Percentiles rank a stretch among this genome's conserved stretches.
Evolutionary conservation across 805 yeast species (phyloP).

Genomic region (Lipomyces chichibuensis): DNA sequence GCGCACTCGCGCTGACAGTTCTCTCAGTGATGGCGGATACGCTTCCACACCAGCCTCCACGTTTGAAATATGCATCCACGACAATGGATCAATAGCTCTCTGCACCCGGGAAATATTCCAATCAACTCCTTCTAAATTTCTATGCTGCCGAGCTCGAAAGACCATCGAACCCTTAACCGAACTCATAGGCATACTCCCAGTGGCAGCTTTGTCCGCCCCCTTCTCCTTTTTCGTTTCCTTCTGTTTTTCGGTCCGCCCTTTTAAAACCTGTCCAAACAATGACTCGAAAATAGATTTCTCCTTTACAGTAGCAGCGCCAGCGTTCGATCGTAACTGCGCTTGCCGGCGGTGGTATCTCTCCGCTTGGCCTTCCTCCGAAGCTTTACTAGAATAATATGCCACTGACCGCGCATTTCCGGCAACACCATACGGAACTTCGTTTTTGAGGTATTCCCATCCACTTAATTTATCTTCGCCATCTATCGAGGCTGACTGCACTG

Average conservation of each 20-base stretch:
- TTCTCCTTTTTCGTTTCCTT: background rate
- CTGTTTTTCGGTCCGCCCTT: constrained; percentile 5
- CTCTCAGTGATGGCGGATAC: constrained; percentile 30
- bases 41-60: constrained; percentile 8
- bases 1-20: constrained; percentile 1
- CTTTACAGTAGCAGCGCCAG: constrained; percentile 18
- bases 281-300: constrained; percentile 25
- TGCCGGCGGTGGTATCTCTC: constrained; percentile 1
- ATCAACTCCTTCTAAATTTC: background rate
- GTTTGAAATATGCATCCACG: constrained; percentile 19
- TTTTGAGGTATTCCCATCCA: constrained; percentile 3
- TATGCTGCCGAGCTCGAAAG: background rate
- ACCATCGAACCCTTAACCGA: constrained; percentile 8
- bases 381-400: background rate
- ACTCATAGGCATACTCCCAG: background rate
- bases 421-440: constrained; percentile 3
- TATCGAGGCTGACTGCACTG: background rate
- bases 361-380: background rate
- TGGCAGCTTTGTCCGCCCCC: background rate
- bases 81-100: constrained; percentile 17
- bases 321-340: constrained; percentile 16
- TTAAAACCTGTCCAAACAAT: constrained; percentile 21
- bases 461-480: background rate
- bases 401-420: background rate
- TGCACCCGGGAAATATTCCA: background rate